Evolutionary conservation across 2,329 filamentous ascomycete species (phyloP), one percentile per base, ranked within the genome.

Genomic region (Ophiostoma perfectum): DNA sequence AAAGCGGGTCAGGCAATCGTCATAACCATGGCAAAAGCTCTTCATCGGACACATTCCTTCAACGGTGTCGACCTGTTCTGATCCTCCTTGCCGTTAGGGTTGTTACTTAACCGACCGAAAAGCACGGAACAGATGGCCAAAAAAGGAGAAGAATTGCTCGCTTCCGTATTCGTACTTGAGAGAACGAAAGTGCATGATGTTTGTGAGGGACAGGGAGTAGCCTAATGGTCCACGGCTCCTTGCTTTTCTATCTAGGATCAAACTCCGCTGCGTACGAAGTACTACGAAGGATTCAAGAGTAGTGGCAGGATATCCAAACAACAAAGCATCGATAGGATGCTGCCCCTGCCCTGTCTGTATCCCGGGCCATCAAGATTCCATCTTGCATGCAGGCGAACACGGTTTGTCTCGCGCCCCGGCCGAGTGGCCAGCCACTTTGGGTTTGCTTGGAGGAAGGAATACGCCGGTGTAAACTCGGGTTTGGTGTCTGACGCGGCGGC

Each of bases 311-410:
- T 27, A 27, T 27, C 27, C 27, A 27, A 27, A 27, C 27, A 27
- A 27, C 27, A 27, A 27, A 14, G 45, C 6, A 47, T 14, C 14
- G 47, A 52, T 27, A 18, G 47, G 47, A 52, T 52, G 52, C 52
- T 49, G 45, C 45, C 45, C 18, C 27, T 52, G 49, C 52, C 52
- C 27, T 58, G 55, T 16, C 27, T 11, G 55, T 60, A 60, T 39
- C 55, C 55, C 27, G 52, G 27, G 11, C 55, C 55, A 60, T 38
- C 52, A 58, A 36, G 55, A 60, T 60, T 38, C 27, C 8, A 58
- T 58, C 52, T 58, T 60, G 55, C 55, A 60, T 60, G 55, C 27
- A 60, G 38, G 55, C 55, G 55, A 60, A 38, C 27, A 38, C 27
- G 36, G 12, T 55, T 55, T 55, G 49, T 55, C 49, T 55, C 49